A percentile compares a stretch with the other conserved stretches of the same genome.
Conservation (phyloP, 1,284 basidiomycete species). For the Ganoderma multipileum region DNA sequence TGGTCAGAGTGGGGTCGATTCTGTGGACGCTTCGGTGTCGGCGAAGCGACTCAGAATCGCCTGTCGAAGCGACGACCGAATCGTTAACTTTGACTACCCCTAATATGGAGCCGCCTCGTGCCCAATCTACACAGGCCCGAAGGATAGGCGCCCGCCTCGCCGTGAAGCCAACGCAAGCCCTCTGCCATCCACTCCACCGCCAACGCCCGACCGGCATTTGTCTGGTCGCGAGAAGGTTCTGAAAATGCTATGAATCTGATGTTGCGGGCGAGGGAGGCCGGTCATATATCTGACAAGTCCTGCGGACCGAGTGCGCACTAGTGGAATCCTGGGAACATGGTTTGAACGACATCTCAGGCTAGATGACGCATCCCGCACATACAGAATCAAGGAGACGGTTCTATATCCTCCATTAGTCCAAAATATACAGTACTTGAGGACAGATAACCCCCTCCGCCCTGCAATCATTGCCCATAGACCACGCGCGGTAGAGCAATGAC, state of each 20-base stretch:
- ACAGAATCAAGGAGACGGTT: conserved; percentile 9
- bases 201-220: conserved; percentile 14
- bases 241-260: background rate
- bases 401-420: conserved; percentile 27
- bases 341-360: background rate
- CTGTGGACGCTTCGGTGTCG: too few relatives aligned
- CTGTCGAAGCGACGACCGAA: too few relatives aligned
- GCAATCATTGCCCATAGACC: background rate
- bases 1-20: too few relatives aligned
- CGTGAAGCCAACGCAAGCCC: conserved; percentile 13
- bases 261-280: too few relatives aligned
- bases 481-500: background rate
- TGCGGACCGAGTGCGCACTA: background rate
- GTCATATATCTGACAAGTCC: background rate
- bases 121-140: conserved; percentile 30
- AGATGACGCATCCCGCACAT: conserved; percentile 1
- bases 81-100: too few relatives aligned
- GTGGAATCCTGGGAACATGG: background rate
- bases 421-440: conserved; percentile 21
- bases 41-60: too few relatives aligned
- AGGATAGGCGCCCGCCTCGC: conserved; percentile 22
- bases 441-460: conserved; percentile 1
- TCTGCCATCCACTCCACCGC: background rate
- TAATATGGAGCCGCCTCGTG: conserved; percentile 29
- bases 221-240: background rate